Evolutionary conservation across 495 filamentous ascomycete species (phyloP), one percentile per base, ranked within the genome.

Genomic region (Thermothielavioides terrestris): DNA sequence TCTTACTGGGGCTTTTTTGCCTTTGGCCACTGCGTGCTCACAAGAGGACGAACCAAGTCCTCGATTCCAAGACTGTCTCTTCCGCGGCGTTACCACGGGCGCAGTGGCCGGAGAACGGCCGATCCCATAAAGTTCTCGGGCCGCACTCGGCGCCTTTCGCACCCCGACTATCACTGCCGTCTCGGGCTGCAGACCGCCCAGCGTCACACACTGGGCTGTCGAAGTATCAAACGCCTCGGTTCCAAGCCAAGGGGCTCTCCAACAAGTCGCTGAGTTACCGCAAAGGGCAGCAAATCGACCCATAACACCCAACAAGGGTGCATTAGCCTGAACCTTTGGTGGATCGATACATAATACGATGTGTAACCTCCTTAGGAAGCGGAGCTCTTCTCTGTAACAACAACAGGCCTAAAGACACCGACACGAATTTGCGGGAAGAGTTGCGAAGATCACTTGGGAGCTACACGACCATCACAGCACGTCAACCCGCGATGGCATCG

Each of bases 81-180:
- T 21, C n/a, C 8, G 22, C 50, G 44, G 50, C 44, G 26, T 42
- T 53, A 53, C 38, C 37, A 23, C 44, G 50, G 44, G 30, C 37
- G 30, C 7, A 27, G 39, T 15, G 43, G 5, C 42, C 37, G 28
- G 22, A 47, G 12, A 41, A 42, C 35, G 21, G 42, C 50, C 35
- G 50, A 40, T 32, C 34, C 12, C n/a, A 31, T 22, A n/a, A 34
- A 17, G n/a, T 14, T 23, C 27, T 53, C 50, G 50, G 50, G 25
- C 31, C 22, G 35, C 28, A 35, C 43, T 53, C 50, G 50, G 50
- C 50, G 43, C 38, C 43, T 41, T 53, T 47, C 28, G 18, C 23
- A 17, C n/a, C 27, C 30, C 32, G n/a, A 21, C 25, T 38, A 5
- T 12, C 43, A 26, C 3, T 20, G 36, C 36, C 23, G 12, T 27